Conservation (phyloP, 257 asterid genomes). For the Forsythia viridissima region DNA sequence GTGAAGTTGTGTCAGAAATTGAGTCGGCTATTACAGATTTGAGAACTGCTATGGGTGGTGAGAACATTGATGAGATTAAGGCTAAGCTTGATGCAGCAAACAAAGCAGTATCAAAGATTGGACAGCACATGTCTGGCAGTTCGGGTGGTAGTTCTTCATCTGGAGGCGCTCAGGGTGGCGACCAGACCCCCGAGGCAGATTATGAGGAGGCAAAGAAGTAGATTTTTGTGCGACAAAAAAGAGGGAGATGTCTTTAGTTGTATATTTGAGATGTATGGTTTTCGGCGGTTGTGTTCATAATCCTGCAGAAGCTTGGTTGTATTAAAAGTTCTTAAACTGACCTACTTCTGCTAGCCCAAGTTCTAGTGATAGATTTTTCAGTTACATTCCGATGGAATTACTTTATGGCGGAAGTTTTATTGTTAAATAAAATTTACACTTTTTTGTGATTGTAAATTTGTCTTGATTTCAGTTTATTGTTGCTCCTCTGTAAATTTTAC, state of each 20-base stretch:
- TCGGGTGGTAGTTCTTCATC: conserved; percentile 36
- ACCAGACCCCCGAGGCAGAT: conserved; percentile 65
- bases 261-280: not conserved
- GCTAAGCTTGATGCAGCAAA: conserved; percentile 62
- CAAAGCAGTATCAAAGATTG: conserved; percentile 63
- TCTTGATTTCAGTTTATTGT: not conserved
- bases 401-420: not conserved
- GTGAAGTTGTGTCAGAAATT: conserved; percentile 52
- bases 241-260: not conserved
- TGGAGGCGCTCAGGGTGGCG: conserved; percentile 43
- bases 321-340: not conserved
- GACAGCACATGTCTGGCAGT: conserved; percentile 59
- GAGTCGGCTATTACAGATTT: conserved; percentile 55
- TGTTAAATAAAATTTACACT: not conserved
- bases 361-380: not conserved
- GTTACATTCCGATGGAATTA: not conserved
- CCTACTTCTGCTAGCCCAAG: not conserved
- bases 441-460: not conserved
- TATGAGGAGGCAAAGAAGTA: conserved; percentile 72
- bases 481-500: too few relatives aligned
- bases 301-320: not conserved
- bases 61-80: conserved; percentile 54
- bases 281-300: not conserved
- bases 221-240: not conserved
- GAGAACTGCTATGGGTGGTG: conserved; percentile 43